Conservation (phyloP, 805 yeast species). For the Wickerhamomyces pijperi region DNA sequence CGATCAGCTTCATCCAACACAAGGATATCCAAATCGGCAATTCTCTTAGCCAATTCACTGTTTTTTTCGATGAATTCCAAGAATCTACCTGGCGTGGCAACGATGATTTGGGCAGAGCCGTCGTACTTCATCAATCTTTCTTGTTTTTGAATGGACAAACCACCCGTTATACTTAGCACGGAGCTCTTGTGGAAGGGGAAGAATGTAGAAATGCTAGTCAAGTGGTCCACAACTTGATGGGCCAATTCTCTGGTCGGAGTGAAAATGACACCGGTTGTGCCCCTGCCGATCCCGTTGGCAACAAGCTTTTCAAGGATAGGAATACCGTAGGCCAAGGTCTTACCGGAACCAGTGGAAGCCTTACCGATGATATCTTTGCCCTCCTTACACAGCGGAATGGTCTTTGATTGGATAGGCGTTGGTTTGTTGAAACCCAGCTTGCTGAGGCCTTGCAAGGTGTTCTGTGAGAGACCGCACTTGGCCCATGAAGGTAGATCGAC, state of each 20-base stretch:
- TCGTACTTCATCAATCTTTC: conserved; percentile 58
- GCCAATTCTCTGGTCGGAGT: conserved; percentile 97
- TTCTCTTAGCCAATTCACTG: conserved; percentile 27
- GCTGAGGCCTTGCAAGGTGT: conserved; percentile 51
- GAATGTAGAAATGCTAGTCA: conserved; percentile 41
- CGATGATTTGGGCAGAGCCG: conserved; percentile 64
- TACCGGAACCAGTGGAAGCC: conserved; percentile 97
- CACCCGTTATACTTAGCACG: conserved; percentile 82
- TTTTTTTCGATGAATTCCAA: conserved; percentile 68
- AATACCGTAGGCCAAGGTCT: conserved; percentile 89
- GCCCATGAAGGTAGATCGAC: conserved; percentile 55
- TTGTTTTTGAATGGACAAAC: conserved; percentile 88
- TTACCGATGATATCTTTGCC: conserved; percentile 87
- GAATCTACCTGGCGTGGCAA: conserved; percentile 94
- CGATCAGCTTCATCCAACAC: conserved; percentile 96
- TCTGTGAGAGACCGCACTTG: conserved; percentile 34
- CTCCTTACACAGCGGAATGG: conserved; percentile 63
- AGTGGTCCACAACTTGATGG: conserved; percentile 80
- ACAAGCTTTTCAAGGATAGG: conserved; percentile 71
- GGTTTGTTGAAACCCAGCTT: conserved; percentile 54
- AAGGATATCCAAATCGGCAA: conserved; percentile 33
- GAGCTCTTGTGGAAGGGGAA: conserved; percentile 44
- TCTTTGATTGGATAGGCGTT: conserved; percentile 69
- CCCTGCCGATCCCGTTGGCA: conserved; percentile 16
- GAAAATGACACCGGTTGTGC: conserved; percentile 70